These are phyloP conservation scores for Saccharomycopsis sp. DNA, from an alignment of 805 yeast genomes.

Conservation along the genomic window DNA sequence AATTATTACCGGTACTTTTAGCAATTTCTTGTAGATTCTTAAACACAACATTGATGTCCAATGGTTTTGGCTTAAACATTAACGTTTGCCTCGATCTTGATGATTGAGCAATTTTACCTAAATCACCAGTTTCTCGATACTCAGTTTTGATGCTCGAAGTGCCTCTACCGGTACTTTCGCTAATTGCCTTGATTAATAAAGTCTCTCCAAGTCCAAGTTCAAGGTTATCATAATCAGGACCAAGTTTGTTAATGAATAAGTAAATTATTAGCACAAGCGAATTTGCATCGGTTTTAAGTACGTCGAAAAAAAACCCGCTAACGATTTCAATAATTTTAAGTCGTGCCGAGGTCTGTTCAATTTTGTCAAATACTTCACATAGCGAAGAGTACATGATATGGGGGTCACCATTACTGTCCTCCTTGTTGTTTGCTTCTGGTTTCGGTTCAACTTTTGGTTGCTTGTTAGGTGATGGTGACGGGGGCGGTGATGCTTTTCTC, in stretches of 20 bases:
- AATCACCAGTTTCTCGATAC: constrained; percentile 76
- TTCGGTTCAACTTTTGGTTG: not conserved
- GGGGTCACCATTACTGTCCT: not conserved
- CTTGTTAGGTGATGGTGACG: not conserved
- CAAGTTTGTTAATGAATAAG: constrained; percentile 78
- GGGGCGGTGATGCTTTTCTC: not conserved
- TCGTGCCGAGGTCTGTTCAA: constrained; percentile 78
- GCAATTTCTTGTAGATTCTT: constrained; percentile 72
- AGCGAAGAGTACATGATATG: constrained; percentile 36
- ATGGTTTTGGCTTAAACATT: constrained; percentile 85
- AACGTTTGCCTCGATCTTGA: constrained; percentile 83
- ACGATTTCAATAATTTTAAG: constrained; percentile 73
- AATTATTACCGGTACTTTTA: constrained; percentile 64
- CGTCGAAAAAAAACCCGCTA: constrained; percentile 62
- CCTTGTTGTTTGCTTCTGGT: not conserved
- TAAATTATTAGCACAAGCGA: constrained; percentile 68
- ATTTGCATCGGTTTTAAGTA: constrained; percentile 46
- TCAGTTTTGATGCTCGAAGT: constrained; percentile 63
- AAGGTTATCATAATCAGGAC: constrained; percentile 93
- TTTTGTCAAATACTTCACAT: constrained; percentile 62
- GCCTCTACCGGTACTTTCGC: constrained; percentile 84
- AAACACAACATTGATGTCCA: constrained; percentile 70
- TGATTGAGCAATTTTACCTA: constrained; percentile 80
- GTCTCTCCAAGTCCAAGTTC: constrained; percentile 95
- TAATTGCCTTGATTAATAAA: constrained; percentile 75